These are phyloP conservation scores for Tagetes erecta DNA, from an alignment of 129 eudicot genomes.

Conservation along the genomic window DNA sequence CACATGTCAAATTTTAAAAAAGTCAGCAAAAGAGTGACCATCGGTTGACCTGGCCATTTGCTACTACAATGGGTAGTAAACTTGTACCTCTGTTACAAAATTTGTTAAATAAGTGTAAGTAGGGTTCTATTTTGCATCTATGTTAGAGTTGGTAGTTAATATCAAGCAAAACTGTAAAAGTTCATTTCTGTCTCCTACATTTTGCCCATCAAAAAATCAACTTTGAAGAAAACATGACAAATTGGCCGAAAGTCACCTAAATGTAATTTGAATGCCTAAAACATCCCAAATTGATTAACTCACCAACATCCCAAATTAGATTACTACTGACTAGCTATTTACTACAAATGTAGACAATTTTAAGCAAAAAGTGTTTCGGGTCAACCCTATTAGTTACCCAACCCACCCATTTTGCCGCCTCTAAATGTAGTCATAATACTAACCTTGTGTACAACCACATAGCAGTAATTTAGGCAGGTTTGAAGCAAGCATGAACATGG, in stretches of 20 bases:
- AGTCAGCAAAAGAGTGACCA: not conserved
- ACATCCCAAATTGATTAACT: not conserved
- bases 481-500: conserved; percentile 55
- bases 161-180: not conserved
- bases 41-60: not conserved
- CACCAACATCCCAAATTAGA: not conserved
- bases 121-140: not conserved
- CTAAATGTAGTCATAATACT: conserved; percentile 12
- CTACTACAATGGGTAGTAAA: not conserved
- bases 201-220: not conserved
- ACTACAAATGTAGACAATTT: not conserved
- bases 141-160: not conserved
- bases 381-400: not conserved
- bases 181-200: not conserved
- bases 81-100: not conserved
- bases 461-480: conserved; percentile 49
- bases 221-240: not conserved
- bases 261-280: not conserved
- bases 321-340: not conserved
- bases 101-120: not conserved
- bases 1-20: not conserved
- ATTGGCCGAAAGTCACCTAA: not conserved
- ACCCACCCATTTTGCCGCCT: not conserved
- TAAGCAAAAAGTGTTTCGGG: not conserved
- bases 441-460: conserved; percentile 68